Evolutionary conservation across 2,329 filamentous ascomycete species (phyloP).

Genomic region (Ophiostoma tasmaniense): DNA sequence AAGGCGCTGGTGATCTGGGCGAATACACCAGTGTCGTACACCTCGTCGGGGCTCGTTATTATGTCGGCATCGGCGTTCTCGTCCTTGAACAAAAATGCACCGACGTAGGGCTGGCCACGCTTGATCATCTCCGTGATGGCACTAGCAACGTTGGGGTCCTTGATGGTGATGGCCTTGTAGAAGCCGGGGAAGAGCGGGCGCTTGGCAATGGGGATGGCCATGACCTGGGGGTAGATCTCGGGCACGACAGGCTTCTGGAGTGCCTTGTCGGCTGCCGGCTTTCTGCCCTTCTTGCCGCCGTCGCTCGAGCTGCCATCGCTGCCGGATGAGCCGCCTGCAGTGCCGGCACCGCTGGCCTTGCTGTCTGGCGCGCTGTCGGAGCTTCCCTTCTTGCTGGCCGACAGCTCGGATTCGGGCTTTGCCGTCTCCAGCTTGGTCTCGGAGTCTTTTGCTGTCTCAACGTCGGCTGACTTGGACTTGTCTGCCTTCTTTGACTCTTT

Average conservation of each 20-base stretch:
- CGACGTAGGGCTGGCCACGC: slow-evolving; percentile 92
- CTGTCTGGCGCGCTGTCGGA: slow-evolving; percentile 33
- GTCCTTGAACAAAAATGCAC: slow-evolving; percentile 94
- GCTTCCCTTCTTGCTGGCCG: slow-evolving; percentile 31
- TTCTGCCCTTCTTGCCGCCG: slow-evolving; percentile 63
- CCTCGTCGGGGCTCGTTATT: slow-evolving; percentile 82
- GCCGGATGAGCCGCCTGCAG: slow-evolving; percentile 25
- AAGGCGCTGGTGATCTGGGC: slow-evolving; percentile 97
- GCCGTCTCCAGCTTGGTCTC: slow-evolving; percentile 26
- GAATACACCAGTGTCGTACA: slow-evolving; percentile 93
- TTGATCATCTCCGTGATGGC: slow-evolving; percentile 97
- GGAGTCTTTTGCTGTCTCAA: slow-evolving; percentile 12
- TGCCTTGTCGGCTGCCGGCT: slow-evolving; percentile 57
- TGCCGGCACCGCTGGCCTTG: slow-evolving; percentile 32
- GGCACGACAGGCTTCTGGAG: slow-evolving; percentile 84
- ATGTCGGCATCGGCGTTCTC: slow-evolving; percentile 89
- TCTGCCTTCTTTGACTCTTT: background rate
- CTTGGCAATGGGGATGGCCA: slow-evolving; percentile 93
- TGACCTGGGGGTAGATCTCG: slow-evolving; percentile 93
- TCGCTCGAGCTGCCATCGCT: slow-evolving; percentile 48
- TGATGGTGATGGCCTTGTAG: slow-evolving; percentile 97
- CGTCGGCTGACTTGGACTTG: slow-evolving; percentile 8
- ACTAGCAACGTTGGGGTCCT: slow-evolving; percentile 80
- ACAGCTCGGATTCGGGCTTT: slow-evolving; percentile 25
- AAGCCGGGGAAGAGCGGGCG: slow-evolving; percentile 93